Evolutionary conservation across 2,329 filamentous ascomycete genomes (phyloP).

Genomic region (Dactylonectria macrodidyma): DNA sequence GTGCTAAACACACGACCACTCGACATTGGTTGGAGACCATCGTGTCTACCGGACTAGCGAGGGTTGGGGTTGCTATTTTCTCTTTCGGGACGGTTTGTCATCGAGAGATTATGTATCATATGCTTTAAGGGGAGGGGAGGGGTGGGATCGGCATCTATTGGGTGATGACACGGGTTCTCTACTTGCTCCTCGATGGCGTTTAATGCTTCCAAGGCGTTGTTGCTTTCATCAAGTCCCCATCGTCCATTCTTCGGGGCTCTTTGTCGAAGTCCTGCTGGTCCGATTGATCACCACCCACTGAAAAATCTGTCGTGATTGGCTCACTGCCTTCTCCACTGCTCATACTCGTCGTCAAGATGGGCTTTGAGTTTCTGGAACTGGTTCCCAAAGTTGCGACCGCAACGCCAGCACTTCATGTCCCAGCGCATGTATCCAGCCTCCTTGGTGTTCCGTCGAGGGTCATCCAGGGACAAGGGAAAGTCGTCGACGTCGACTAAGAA

Average conservation of each 20-base stretch:
- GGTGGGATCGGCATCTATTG: constrained; percentile 9
- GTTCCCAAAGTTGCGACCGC: constrained; percentile 80
- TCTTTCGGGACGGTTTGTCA: constrained; percentile 7
- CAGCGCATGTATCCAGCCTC: constrained; percentile 72
- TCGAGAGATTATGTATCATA: constrained; percentile 19
- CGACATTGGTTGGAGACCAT: not conserved
- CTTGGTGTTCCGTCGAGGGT: constrained; percentile 72
- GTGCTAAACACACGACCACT: not conserved
- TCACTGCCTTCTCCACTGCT: constrained; percentile 79
- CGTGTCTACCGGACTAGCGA: not conserved
- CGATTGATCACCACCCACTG: not conserved
- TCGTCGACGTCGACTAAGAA: constrained; percentile 87
- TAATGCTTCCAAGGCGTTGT: constrained; percentile 14
- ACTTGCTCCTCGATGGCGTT: constrained; percentile 16
- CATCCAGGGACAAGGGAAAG: constrained; percentile 80
- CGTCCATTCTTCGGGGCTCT: not conserved
- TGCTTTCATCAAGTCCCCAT: constrained; percentile 1
- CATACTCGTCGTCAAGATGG: constrained; percentile 83
- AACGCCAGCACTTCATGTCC: constrained; percentile 89
- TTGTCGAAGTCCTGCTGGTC: too few relatives aligned
- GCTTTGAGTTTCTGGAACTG: constrained; percentile 81
- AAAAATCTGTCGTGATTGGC: not conserved
- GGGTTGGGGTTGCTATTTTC: constrained; percentile 4
- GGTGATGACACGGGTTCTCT: constrained; percentile 10
- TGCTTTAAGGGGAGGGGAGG: not conserved